These are phyloP conservation scores for Mycena rebaudengoi DNA, from an alignment of 768 basidiomycete species.

Conservation along the genomic window DNA sequence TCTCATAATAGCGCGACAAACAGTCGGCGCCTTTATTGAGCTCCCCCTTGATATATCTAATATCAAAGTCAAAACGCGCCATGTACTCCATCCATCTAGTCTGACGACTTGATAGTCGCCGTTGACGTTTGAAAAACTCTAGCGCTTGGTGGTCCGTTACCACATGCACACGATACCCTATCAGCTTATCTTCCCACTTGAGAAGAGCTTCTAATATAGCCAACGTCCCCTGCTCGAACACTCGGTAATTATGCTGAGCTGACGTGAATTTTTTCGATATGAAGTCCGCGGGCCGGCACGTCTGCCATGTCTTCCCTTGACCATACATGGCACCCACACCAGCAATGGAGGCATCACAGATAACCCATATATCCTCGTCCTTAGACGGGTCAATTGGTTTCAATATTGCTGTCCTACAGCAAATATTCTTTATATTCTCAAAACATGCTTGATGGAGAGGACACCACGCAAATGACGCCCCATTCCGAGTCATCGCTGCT, in stretches of 20 bases:
- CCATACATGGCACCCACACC: constrained; percentile 38
- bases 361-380: constrained; percentile 36
- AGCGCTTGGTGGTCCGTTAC: constrained; percentile 33
- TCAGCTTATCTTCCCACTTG: constrained; percentile 43
- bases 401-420: constrained; percentile 31
- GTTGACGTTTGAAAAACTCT: constrained; percentile 37
- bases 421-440: constrained; percentile 29
- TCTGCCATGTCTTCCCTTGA: constrained; percentile 36
- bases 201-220: constrained; percentile 34
- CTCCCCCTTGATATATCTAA: constrained; percentile 35
- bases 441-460: constrained; percentile 35
- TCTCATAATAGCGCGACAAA: constrained; percentile 41
- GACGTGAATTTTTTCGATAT: constrained; percentile 38
- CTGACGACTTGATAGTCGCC: constrained; percentile 24
- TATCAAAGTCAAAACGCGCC: constrained; percentile 35
- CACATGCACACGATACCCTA: constrained; percentile 33
- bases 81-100: constrained; percentile 42
- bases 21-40: constrained; percentile 40
- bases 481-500: constrained; percentile 35
- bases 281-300: constrained; percentile 35
- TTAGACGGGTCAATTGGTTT: constrained; percentile 29
- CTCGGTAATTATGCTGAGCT: constrained; percentile 38
- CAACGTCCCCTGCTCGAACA: constrained; percentile 32
- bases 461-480: constrained; percentile 35
- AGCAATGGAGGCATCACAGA: constrained; percentile 34